Percentiles rank a stretch among this genome's conserved stretches.
Evolutionary conservation across 2,329 filamentous ascomycete species (phyloP).

Genomic region (Stagonosporopsis rhizophila): DNA sequence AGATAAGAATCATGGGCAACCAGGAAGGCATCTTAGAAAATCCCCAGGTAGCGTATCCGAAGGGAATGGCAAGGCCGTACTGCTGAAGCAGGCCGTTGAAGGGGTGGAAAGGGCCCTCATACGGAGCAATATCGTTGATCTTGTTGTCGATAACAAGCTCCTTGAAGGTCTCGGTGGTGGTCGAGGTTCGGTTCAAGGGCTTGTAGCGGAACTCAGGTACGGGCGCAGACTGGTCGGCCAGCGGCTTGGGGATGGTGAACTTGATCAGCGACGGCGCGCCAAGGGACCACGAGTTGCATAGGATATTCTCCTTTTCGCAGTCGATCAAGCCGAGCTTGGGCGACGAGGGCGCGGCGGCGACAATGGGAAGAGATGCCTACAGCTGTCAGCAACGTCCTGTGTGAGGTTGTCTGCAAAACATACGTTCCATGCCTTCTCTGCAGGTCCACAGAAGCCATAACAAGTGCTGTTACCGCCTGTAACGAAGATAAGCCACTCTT

Average conservation of each 20-base stretch:
- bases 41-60: constrained; percentile 72
- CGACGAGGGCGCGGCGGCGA: constrained; percentile 65
- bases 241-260: constrained; percentile 64
- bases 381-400: background rate
- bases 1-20: constrained; percentile 79
- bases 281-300: constrained; percentile 77
- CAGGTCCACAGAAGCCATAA: constrained; percentile 70
- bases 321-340: constrained; percentile 74
- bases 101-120: constrained; percentile 77
- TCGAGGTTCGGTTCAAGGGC: constrained; percentile 73
- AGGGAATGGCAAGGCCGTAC: constrained; percentile 67
- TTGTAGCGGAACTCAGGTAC: constrained; percentile 70
- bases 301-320: constrained; percentile 75
- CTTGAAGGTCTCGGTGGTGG: constrained; percentile 68
- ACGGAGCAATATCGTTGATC: constrained; percentile 59
- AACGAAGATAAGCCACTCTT: constrained; percentile 78
- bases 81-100: constrained; percentile 73
- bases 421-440: constrained; percentile 68
- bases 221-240: constrained; percentile 69
- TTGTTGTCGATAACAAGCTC: constrained; percentile 66
- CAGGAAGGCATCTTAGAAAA: constrained; percentile 69
- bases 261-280: constrained; percentile 71
- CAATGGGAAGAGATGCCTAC: constrained; percentile 68
- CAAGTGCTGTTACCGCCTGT: constrained; percentile 82
- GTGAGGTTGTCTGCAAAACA: constrained; percentile 15